Percentiles rank a stretch among this genome's conserved stretches.
phyloP scores from a whole-genome alignment of 495 filamentous ascomycete species.

The Daldinia caldariorum region DNA sequence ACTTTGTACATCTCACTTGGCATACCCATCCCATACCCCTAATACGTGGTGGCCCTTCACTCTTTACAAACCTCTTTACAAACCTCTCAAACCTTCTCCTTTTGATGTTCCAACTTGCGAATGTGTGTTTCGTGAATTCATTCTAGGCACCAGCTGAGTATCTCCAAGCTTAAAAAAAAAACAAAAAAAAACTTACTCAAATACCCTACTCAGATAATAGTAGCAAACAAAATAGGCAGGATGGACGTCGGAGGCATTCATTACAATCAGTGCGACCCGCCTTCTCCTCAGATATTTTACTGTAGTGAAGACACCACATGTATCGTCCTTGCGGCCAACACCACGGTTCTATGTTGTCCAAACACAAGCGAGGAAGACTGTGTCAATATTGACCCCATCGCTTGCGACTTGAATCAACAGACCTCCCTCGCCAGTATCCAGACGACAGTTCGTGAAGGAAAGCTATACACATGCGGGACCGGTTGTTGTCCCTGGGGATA shows the following conservation, averaged over 20 bases:
- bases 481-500: slow-evolving; percentile 11
- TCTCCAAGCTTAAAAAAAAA: neutral
- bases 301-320: neutral
- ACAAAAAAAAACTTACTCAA: too few relatives aligned
- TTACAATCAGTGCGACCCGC: neutral
- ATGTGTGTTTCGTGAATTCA: neutral
- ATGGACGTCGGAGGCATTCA: neutral
- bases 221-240: neutral
- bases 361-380: neutral
- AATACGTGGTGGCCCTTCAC: neutral
- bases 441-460: neutral
- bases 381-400: neutral
- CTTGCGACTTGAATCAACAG: slow-evolving; percentile 3
- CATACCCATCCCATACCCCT: too few relatives aligned
- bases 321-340: slow-evolving; percentile 3
- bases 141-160: neutral
- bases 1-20: neutral
- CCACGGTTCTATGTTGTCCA: slow-evolving; percentile 8
- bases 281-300: slow-evolving; percentile 1
- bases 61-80: neutral
- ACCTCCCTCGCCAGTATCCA: neutral
- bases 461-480: neutral
- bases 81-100: neutral
- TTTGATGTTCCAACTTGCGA: neutral
- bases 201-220: neutral